These are phyloP conservation scores for Combretum micranthum DNA, from an alignment of 345 rosid species.

Conservation along the genomic window DNA sequence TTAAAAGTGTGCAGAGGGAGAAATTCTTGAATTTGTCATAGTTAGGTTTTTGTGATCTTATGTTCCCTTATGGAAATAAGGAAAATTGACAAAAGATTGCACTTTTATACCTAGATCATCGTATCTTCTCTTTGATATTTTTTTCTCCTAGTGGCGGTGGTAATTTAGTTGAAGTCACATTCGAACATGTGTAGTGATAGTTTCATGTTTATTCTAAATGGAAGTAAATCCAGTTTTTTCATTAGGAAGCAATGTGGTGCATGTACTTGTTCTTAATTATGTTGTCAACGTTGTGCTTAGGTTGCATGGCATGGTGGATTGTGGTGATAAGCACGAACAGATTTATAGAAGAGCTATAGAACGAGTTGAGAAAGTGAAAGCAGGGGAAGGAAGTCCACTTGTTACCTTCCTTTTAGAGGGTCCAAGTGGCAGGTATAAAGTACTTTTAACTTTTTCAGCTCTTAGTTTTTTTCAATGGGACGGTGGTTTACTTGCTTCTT, in stretches of 20 bases:
- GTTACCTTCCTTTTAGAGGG: slow-evolving; percentile 97
- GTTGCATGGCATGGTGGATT: slow-evolving; percentile 86
- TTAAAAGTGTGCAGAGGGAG: too few relatives aligned
- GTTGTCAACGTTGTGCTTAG: slow-evolving; percentile 26
- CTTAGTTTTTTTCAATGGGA: slow-evolving; percentile 5
- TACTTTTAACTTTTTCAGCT: not conserved
- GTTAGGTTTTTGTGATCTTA: too few relatives aligned
- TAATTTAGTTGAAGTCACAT: too few relatives aligned
- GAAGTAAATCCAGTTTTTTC: too few relatives aligned
- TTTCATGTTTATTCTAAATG: too few relatives aligned
- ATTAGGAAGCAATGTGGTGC: not conserved
- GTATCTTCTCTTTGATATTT: too few relatives aligned
- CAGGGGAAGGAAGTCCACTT: slow-evolving; percentile 90
- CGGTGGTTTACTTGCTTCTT: slow-evolving; percentile 1
- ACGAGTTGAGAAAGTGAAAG: slow-evolving; percentile 95
- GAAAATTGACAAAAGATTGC: too few relatives aligned
- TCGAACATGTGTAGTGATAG: too few relatives aligned
- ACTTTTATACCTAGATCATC: too few relatives aligned
- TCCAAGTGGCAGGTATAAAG: slow-evolving; percentile 73
- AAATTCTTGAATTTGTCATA: too few relatives aligned
- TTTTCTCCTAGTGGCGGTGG: too few relatives aligned
- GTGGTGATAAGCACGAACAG: slow-evolving; percentile 73
- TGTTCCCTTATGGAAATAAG: too few relatives aligned
- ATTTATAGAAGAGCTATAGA: slow-evolving; percentile 87
- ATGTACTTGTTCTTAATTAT: slow-evolving; percentile 3